Base-by-base conservation (phyloP, 139 green algal genomes). In the Haematococcus sp. region DNA sequence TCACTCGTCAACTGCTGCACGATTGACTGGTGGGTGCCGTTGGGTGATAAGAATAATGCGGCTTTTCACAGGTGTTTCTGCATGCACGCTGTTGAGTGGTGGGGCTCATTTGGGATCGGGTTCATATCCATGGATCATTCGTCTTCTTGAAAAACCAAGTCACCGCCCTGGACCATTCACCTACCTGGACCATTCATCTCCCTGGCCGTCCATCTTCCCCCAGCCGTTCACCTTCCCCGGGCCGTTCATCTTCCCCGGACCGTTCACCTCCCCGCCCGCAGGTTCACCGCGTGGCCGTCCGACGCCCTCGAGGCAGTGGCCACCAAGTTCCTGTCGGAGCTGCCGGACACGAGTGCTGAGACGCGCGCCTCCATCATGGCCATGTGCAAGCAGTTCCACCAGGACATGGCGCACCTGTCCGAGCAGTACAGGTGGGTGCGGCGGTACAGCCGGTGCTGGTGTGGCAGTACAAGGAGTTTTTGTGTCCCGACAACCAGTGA, bases 1-100 rank as follows among this genome's bases (percentile, higher is more conserved):
- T 90, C 88, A 1, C 79, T 94, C 4, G 85, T 93, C 75, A 94
- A 94, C 81, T 94, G 89, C 80, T 94, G 89, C 76, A 94, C 89
- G 11, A 92, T 93, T 40, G 87, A 93, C 78, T 93, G 89, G 89
- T 89, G 68, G n/a, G 75, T 49, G 7, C 7, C 40, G 11, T 19
- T 49, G 7, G 11, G 40, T 11, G 7, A 49, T 11, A 49, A 49
- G 19, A 43, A 43, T 67, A 15, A 20, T 55, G 27, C 17, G 70
- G 77, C 52, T 7, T 52, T 81, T n/a, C 77, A 63, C 54, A 9
- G 9, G 22, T n/a, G 4, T n/a, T n/a, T n/a, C n/a, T n/a, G n/a
- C n/a, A n/a, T 25, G 56, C 17, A 28, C 16, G 22, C 9, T 64
- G 22, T 9, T 64, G 56, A 25, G 19, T 64, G 23, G 15, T 64